Conservation (phyloP, 2,329 filamentous ascomycete species). For the Alternaria rosae region DNA sequence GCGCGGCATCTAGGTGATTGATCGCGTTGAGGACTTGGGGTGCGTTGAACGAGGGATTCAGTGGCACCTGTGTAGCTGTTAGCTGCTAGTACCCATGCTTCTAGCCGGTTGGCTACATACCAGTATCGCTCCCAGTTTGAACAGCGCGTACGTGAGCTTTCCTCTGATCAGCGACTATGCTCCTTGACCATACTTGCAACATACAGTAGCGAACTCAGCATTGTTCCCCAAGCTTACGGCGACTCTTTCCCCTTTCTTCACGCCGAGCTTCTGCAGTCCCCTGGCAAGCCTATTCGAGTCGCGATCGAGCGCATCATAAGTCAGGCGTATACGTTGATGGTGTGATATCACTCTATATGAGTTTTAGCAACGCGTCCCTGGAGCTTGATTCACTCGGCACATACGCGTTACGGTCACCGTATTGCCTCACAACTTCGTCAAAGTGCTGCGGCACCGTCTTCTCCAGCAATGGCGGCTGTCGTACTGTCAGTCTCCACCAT, state of each 20-base stretch:
- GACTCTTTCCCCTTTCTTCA: slow-evolving; percentile 82
- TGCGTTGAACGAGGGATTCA: slow-evolving; percentile 89
- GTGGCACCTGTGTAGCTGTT: slow-evolving; percentile 67
- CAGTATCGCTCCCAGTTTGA: slow-evolving; percentile 92
- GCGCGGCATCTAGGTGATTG: slow-evolving; percentile 73
- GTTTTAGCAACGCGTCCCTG: slow-evolving; percentile 2
- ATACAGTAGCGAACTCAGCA: slow-evolving; percentile 79
- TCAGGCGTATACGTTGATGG: slow-evolving; percentile 70
- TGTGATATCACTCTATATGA: slow-evolving; percentile 61
- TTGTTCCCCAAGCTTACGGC: slow-evolving; percentile 88
- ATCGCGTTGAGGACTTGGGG: slow-evolving; percentile 80
- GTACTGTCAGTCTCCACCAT: slow-evolving; percentile 14
- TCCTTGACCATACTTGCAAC: slow-evolving; percentile 14
- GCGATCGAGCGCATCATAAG: slow-evolving; percentile 76
- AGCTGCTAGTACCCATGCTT: background rate
- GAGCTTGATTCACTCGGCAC: slow-evolving; percentile 19
- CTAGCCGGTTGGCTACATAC: slow-evolving; percentile 53
- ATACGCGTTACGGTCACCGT: slow-evolving; percentile 70
- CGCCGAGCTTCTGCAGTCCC: slow-evolving; percentile 73
- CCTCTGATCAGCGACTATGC: slow-evolving; percentile 25
- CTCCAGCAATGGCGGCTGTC: slow-evolving; percentile 69
- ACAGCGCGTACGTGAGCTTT: slow-evolving; percentile 78
- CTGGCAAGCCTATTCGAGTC: slow-evolving; percentile 78
- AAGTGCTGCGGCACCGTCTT: slow-evolving; percentile 79
- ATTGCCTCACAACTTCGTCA: slow-evolving; percentile 65